Conservation (phyloP, 2,329 filamentous ascomycete species). For the Neurospora crassa region DNA sequence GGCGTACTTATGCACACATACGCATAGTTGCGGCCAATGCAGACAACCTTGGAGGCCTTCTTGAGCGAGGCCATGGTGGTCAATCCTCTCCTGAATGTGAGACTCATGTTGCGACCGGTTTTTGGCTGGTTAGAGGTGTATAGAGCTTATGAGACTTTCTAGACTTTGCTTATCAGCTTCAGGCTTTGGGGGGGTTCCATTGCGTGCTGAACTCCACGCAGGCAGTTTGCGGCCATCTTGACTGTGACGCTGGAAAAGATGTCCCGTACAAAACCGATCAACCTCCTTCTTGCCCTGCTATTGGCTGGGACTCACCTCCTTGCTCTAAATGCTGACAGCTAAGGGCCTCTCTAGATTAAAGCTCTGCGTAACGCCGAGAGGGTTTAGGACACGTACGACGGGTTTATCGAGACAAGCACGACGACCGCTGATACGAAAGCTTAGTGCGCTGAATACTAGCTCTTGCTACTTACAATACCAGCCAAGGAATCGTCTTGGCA, state of each 20-base stretch:
- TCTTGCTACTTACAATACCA: not conserved
- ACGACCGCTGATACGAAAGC: not conserved
- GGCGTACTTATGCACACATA: conserved; percentile 33
- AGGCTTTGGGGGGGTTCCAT: not conserved
- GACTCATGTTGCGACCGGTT: not conserved
- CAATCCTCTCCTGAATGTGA: conserved; percentile 21
- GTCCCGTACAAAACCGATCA: not conserved
- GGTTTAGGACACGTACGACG: not conserved
- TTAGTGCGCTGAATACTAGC: not conserved
- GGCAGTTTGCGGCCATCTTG: not conserved
- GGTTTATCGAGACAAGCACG: not conserved
- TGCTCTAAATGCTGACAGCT: not conserved
- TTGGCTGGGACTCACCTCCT: not conserved
- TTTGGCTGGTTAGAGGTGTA: not conserved
- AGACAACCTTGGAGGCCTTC: conserved; percentile 61
- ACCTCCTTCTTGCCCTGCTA: not conserved
- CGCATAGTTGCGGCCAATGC: conserved; percentile 92
- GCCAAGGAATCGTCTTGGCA: not conserved
- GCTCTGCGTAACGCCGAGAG: not conserved
- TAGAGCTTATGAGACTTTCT: not conserved
- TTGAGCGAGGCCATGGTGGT: conserved; percentile 27
- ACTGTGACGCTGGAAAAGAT: not conserved
- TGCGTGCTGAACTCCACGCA: not conserved
- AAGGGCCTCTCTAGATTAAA: not conserved
- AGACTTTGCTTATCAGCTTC: not conserved